Evolutionary conservation across 1,139 yeast species (phyloP).

Genomic region (Yamadazyma aaseri): DNA sequence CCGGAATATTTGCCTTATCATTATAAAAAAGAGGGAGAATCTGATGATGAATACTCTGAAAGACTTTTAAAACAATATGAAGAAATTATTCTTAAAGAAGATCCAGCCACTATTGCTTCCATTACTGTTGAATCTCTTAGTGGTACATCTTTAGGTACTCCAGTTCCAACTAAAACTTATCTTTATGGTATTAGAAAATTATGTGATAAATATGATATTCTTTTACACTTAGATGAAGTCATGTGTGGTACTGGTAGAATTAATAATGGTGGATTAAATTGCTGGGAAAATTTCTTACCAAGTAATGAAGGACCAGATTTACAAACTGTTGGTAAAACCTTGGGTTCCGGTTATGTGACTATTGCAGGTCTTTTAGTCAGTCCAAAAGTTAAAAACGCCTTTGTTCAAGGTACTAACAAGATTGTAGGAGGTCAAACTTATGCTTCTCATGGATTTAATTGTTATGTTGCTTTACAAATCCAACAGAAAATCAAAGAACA

Average conservation of each 20-base stretch:
- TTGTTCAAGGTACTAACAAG: conserved; percentile 41
- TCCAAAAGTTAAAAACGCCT: conserved; percentile 46
- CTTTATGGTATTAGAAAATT: conserved; percentile 51
- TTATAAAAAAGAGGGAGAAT: conserved; percentile 43
- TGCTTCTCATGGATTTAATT: conserved; percentile 60
- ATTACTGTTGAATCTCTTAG: conserved; percentile 55
- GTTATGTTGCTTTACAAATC: conserved; percentile 58
- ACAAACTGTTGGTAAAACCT: conserved; percentile 61
- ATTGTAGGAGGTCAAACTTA: conserved; percentile 60
- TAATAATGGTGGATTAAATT: conserved; percentile 34
- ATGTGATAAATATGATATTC: conserved; percentile 57
- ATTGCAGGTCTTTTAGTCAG: conserved; percentile 59
- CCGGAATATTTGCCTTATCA: conserved; percentile 52
- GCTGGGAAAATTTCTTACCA: conserved; percentile 49
- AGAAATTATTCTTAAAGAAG: conserved; percentile 45
- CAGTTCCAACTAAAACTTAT: conserved; percentile 57
- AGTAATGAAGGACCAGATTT: conserved; percentile 55
- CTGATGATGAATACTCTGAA: conserved; percentile 48
- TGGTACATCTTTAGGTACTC: conserved; percentile 59
- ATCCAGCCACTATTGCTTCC: conserved; percentile 54
- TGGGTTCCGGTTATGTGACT: conserved; percentile 63
- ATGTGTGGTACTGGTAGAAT: conserved; percentile 65
- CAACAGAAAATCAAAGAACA: conserved; percentile 50
- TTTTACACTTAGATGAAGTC: conserved; percentile 60
- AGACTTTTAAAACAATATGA: conserved; percentile 49